Percentiles rank a stretch among this genome's conserved stretches.
Conservation (phyloP, 768 basidiomycete species). For the Boletus rubropictus region DNA sequence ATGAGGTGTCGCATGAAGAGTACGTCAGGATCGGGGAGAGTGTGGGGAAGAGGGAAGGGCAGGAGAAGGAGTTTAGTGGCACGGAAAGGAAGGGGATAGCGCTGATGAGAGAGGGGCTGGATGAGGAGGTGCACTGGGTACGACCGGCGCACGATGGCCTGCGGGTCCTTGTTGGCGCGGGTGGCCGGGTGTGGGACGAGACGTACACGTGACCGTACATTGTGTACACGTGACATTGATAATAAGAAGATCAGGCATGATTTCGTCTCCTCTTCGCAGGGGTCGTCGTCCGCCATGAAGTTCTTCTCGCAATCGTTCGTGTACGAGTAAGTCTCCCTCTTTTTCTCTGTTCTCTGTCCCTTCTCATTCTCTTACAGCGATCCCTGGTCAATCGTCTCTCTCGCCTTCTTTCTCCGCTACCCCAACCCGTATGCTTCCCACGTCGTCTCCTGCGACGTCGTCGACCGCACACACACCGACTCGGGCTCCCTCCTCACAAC, state of each 20-base stretch:
- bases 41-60: constrained; percentile 32
- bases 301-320: constrained; percentile 52
- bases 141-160: constrained; percentile 76
- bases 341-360: rapidly evolving
- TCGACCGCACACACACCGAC: constrained; percentile 71
- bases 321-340: constrained; percentile 42
- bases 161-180: constrained; percentile 42
- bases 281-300: constrained; percentile 46
- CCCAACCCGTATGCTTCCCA: constrained; percentile 94
- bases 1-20: constrained; percentile 75
- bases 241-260: background rate
- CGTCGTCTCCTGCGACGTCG: constrained; percentile 92
- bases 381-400: constrained; percentile 87
- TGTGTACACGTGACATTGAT: constrained; percentile 7
- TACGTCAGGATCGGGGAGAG: constrained; percentile 60
- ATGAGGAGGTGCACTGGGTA: constrained; percentile 48
- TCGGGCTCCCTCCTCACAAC: constrained; percentile 77
- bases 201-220: constrained; percentile 35
- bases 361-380: constrained; percentile 46
- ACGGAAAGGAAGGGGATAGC: constrained; percentile 40
- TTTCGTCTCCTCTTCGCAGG: constrained; percentile 14
- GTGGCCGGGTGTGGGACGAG: constrained; percentile 45
- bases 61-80: constrained; percentile 23
- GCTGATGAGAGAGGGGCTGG: constrained; percentile 43
- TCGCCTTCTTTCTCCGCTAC: constrained; percentile 93